Base-by-base conservation (phyloP, 805 yeast genomes). In the Candida ascalaphidarum region DNA sequence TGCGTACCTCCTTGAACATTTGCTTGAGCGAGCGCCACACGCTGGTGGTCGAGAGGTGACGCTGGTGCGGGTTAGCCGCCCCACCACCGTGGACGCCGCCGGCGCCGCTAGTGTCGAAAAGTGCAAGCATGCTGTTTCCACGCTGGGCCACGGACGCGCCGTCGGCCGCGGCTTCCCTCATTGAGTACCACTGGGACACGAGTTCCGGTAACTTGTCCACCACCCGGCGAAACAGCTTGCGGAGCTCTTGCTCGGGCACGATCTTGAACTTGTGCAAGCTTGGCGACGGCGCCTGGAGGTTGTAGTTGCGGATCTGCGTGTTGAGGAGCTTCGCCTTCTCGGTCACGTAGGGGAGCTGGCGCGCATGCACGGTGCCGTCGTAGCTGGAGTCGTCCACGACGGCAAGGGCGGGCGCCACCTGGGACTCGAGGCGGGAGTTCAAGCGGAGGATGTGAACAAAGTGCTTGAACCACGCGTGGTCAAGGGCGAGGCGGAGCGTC, bases 401-500 rank as follows among this genome's bases (percentile, higher is more conserved):
- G 18, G 8, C 6, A 17, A 17, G 8, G 8, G 18, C 6, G 8
- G 18, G 18, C n/a, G n/a, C n/a, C n/a, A n/a, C n/a, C 18, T 17
- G 18, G 8, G 18, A 17, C 8, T 17, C 18, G 8, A 17, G 8
- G 8, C 8, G 6, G 45, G 33, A 14, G 34, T 16, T 2, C 54
- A 43, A 11, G 22, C 43, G 43, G 8, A 44, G 39, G 14, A 39
- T 30, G 31, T 36, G 41, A 4, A 60, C 48, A 3, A 61, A 54
- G 31, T 48, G 35, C 14, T 31, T 31, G 27, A 49, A 29, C 73
- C 72, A 72, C 17, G 54, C 53, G 2, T 42, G 30, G 22, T 59
- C 66, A 17, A 77, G 30, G 20, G 61, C 61, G 0, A 39, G 35
- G 29, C 86, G 52, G 30, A 82, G 74, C 0, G 43, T 43, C 3